Percentiles rank a stretch among this genome's conserved stretches.
Evolutionary conservation across 2,329 filamentous ascomycete genomes (phyloP).

Genomic region (Akanthomyces uredinophilus): DNA sequence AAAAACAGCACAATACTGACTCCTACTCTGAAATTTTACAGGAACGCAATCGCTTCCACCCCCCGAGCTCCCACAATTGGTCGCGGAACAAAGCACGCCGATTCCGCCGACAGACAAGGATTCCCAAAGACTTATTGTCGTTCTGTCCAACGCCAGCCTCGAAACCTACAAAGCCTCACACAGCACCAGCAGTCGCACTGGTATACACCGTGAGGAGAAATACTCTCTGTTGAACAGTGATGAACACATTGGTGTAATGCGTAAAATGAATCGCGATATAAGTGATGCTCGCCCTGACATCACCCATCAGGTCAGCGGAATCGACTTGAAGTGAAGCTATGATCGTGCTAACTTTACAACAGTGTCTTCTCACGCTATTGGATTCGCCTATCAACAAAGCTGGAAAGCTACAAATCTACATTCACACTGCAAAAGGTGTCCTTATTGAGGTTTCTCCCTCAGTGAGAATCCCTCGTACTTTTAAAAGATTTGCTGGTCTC

Average conservation of each 20-base stretch:
- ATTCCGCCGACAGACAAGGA: conserved; percentile 86
- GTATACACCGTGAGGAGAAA: conserved; percentile 77
- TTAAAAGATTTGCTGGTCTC: conserved; percentile 96
- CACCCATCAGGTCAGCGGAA: conserved; percentile 79
- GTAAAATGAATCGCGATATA: conserved; percentile 98
- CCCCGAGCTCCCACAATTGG: conserved; percentile 81
- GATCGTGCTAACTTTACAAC: conserved; percentile 15
- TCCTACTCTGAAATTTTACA: conserved; percentile 29
- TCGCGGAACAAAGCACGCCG: conserved; percentile 84
- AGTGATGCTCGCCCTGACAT: conserved; percentile 97
- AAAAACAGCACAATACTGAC: background rate
- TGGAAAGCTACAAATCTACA: conserved; percentile 95
- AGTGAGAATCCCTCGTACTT: conserved; percentile 94
- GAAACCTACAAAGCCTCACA: conserved; percentile 94
- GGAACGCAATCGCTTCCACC: conserved; percentile 94
- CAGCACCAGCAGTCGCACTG: conserved; percentile 58
- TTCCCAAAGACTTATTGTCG: conserved; percentile 85
- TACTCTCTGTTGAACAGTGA: conserved; percentile 98
- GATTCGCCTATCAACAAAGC: conserved; percentile 99
- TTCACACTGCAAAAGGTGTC: conserved; percentile 94
- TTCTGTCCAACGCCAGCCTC: conserved; percentile 92
- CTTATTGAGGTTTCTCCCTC: conserved; percentile 98
- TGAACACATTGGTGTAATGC: conserved; percentile 98
- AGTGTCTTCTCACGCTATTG: conserved; percentile 95
- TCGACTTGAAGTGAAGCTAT: background rate